phyloP scores from a whole-genome alignment of 306 rosid genomes.

The Coriaria nepalensis region DNA sequence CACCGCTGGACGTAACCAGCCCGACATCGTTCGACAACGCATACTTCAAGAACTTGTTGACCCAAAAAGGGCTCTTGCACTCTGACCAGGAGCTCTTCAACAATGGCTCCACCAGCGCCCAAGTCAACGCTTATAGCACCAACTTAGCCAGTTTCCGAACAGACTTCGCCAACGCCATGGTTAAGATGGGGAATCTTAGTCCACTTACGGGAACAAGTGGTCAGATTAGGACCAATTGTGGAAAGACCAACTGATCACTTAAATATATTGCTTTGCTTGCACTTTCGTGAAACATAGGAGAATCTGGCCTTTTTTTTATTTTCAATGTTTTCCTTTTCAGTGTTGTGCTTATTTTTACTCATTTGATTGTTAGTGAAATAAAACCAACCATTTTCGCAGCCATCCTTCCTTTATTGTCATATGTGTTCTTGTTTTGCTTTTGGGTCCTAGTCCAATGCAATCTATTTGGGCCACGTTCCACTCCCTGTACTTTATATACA shows the following conservation, averaged over 20 bases:
- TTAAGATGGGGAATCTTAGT: slow-evolving; percentile 12
- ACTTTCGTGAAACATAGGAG: too few species aligned
- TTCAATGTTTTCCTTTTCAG: too few species aligned
- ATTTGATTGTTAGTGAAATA: too few species aligned
- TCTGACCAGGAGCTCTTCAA: slow-evolving; percentile 26
- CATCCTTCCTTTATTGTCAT: too few species aligned
- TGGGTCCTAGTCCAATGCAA: too few species aligned
- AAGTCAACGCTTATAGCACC: slow-evolving; percentile 17
- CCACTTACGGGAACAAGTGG: slow-evolving; percentile 8
- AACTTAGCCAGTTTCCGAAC: slow-evolving; percentile 11
- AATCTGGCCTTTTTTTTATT: too few species aligned
- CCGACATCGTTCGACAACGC: slow-evolving; percentile 2
- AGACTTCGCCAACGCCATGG: slow-evolving; percentile 36
- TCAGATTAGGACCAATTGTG: slow-evolving; percentile 13
- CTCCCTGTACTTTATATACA: too few species aligned
- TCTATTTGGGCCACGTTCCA: too few species aligned
- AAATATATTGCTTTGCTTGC: too few species aligned
- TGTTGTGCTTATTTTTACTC: too few species aligned
- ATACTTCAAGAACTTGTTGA: slow-evolving; percentile 17
- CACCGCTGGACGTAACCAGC: slow-evolving; percentile 4
- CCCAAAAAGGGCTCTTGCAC: slow-evolving; percentile 9
- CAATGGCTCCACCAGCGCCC: slow-evolving; percentile 14
- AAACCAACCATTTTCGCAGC: too few species aligned
- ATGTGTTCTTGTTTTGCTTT: too few species aligned
- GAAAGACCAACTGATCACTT: slow-evolving; percentile 1